Base-by-base conservation (phyloP, 257 asterid species). In the Cinchona pubescens region DNA sequence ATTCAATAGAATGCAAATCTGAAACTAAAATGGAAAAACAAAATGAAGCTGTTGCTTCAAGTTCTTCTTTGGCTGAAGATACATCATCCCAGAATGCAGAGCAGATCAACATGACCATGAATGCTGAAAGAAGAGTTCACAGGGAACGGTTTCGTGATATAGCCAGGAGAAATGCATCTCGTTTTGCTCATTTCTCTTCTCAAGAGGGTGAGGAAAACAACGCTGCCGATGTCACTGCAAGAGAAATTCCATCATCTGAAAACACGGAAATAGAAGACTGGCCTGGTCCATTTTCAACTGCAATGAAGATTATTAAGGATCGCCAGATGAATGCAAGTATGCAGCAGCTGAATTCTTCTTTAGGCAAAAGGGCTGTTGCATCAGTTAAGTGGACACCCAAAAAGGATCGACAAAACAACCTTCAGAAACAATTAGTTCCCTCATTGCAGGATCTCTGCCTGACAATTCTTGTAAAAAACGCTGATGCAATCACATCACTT, bases 221-320 rank as follows among this genome's bases (percentile, higher is more conserved):
- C 69, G 78, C 76, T 49, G 76, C 59, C 78, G 84, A 76, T 80
- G 87, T 43, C 79, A 78, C 88, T 78, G 84, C 69, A 38, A 55
- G 67, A 74, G 89, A 85, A 29, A 55, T 25, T 69, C 81, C 91
- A 61, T 72, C 48, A 63, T 80, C 83, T 45, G 90, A 68, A 21
- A 76, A 68, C 48, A 64, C 56, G 62, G 85, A 67, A 71, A 68
- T 14, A 59, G 95, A 90, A 81, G 97, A 94, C 83, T 94, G 97
- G 97, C 98, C 98, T 6, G 98, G 98, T 74, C 96, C 95, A 21
- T 94, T 92, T 85, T 90, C 97, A 51, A 94, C 98, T 71, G 95
- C 97, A 51, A 86, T 87, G 97, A 94, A 87, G 80, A 89, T 92
- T 68, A 88, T 89, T 51, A 84, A 53, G 84, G 98, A 92, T 79